phyloP scores from a whole-genome alignment of 306 rosid genomes.

The Quercus wislizeni region DNA sequence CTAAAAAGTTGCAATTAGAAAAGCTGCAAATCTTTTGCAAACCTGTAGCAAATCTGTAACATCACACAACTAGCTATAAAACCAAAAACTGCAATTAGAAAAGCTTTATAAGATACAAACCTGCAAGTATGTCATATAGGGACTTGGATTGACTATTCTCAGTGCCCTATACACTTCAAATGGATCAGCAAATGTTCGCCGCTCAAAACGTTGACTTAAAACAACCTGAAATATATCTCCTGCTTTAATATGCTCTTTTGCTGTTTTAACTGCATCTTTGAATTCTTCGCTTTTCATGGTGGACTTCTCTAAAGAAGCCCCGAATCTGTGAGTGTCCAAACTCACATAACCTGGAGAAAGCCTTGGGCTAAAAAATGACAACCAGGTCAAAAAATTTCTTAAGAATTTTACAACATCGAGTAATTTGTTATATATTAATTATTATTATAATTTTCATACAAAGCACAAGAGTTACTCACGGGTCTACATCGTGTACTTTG shows the following conservation, averaged over 20 bases:
- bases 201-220: slow-evolving; percentile 79
- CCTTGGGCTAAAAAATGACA: slow-evolving; percentile 53
- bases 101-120: slow-evolving; percentile 26
- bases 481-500: slow-evolving; percentile 35
- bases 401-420: slow-evolving; percentile 4
- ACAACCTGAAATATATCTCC: slow-evolving; percentile 90
- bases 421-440: background rate
- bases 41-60: no score
- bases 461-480: slow-evolving; percentile 39
- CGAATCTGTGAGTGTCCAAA: slow-evolving; percentile 50
- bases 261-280: slow-evolving; percentile 54
- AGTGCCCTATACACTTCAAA: slow-evolving; percentile 80
- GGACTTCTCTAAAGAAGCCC: slow-evolving; percentile 57
- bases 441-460: background rate
- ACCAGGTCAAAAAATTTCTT: slow-evolving; percentile 10
- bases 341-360: slow-evolving; percentile 55
- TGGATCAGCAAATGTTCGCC: slow-evolving; percentile 80
- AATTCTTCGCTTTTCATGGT: slow-evolving; percentile 67
- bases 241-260: slow-evolving; percentile 71
- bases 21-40: background rate
- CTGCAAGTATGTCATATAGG: slow-evolving; percentile 83
- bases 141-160: slow-evolving; percentile 92
- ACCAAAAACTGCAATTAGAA: background rate
- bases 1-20: background rate
- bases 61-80: background rate